These are phyloP conservation scores for Globisporangium spinosum DNA, from an alignment of 352 stramenopile species.

Conservation along the genomic window DNA sequence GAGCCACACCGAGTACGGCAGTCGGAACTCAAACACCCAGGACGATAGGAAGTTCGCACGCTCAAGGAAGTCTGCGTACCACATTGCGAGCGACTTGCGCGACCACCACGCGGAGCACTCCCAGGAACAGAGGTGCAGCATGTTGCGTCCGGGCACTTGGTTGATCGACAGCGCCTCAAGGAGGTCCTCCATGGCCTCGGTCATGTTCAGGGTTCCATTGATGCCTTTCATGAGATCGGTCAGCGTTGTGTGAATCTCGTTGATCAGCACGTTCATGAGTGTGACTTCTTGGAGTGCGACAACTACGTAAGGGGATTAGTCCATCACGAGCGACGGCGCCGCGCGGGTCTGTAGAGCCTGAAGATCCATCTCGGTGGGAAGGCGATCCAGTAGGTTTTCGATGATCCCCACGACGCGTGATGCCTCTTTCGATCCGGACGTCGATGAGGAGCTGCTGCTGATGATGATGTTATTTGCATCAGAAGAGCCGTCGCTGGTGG, in stretches of 20 bases:
- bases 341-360: conserved; percentile 45
- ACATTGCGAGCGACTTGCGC: conserved; percentile 68
- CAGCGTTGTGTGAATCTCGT: conserved; percentile 59
- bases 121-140: conserved; percentile 73
- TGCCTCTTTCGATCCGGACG: conserved; percentile 28
- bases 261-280: conserved; percentile 67
- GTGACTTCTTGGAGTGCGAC: conserved; percentile 80
- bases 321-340: conserved; percentile 47
- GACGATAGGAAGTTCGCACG: conserved; percentile 54
- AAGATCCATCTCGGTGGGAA: conserved; percentile 64
- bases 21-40: conserved; percentile 67
- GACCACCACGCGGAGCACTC: conserved; percentile 83
- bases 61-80: conserved; percentile 81
- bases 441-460: background rate
- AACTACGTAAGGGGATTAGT: conserved; percentile 78
- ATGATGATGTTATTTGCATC: background rate
- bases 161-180: conserved; percentile 57
- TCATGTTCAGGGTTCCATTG: conserved; percentile 85
- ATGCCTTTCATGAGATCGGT: conserved; percentile 76
- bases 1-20: conserved; percentile 85
- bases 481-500: background rate
- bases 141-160: conserved; percentile 73
- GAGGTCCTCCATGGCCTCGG: conserved; percentile 88
- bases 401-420: conserved; percentile 41
- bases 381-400: conserved; percentile 50